A percentile compares a stretch with the other conserved stretches of the same genome.
Evolutionary conservation across 768 basidiomycete genomes (phyloP).

Genomic region (Lactifluus pinguis): DNA sequence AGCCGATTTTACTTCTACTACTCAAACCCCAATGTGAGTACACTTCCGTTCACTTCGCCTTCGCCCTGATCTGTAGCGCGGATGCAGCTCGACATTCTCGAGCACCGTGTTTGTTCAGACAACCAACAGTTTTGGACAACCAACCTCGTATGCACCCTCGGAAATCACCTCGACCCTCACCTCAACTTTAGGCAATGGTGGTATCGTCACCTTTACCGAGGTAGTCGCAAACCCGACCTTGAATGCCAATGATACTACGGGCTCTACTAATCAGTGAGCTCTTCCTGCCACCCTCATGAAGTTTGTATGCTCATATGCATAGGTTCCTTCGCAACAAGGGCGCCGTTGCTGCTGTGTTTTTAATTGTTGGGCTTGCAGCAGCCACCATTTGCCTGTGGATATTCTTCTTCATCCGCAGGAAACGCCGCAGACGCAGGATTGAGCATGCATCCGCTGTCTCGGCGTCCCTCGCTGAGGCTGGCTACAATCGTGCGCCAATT

Average conservation of each 20-base stretch:
- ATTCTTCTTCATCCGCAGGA: slow-evolving; percentile 59
- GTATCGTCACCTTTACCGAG: slow-evolving; percentile 49
- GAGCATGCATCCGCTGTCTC: slow-evolving; percentile 66
- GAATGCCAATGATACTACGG: slow-evolving; percentile 36
- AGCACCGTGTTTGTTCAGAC: slow-evolving; percentile 49
- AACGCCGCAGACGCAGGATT: slow-evolving; percentile 48
- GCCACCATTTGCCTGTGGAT: slow-evolving; percentile 61
- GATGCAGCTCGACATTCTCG: slow-evolving; percentile 41
- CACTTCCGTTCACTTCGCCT: slow-evolving; percentile 17
- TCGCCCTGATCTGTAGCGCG: slow-evolving; percentile 1
- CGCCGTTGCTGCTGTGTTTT: slow-evolving; percentile 87
- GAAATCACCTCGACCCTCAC: slow-evolving; percentile 48
- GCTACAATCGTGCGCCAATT: slow-evolving; percentile 56
- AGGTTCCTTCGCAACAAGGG: slow-evolving; percentile 87
- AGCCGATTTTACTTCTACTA: not conserved
- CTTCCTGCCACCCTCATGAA: not conserved
- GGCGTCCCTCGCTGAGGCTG: slow-evolving; percentile 64
- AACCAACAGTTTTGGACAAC: slow-evolving; percentile 46
- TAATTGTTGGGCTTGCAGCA: slow-evolving; percentile 76
- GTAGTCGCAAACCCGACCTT: slow-evolving; percentile 66
- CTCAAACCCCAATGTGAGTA: slow-evolving; percentile 20
- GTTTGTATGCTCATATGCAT: slow-evolving; percentile 1
- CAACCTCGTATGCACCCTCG: slow-evolving; percentile 43
- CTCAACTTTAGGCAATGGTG: slow-evolving; percentile 46
- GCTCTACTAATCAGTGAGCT: slow-evolving; percentile 40